phyloP scores from a whole-genome alignment of 148 eudicot species.

The Rhododendron vialii region DNA sequence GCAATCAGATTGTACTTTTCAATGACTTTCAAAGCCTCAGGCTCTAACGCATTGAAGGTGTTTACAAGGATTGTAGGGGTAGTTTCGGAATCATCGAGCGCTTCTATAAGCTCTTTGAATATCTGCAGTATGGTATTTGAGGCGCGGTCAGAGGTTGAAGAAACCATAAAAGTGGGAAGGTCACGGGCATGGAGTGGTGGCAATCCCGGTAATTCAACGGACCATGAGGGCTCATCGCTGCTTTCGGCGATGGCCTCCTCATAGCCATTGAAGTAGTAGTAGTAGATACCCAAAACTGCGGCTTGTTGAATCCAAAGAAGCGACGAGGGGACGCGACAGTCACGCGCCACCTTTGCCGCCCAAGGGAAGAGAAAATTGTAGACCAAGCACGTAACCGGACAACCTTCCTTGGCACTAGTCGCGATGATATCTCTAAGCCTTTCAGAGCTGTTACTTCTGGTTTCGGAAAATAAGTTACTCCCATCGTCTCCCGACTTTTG shows the following conservation, averaged over 20 bases:
- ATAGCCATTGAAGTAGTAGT: slow-evolving; percentile 30
- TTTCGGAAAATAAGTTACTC: slow-evolving; percentile 5
- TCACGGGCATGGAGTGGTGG: slow-evolving; percentile 26
- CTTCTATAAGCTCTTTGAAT: slow-evolving; percentile 24
- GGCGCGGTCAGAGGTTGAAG: slow-evolving; percentile 8
- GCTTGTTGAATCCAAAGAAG: slow-evolving; percentile 47
- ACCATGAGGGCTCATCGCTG: slow-evolving; percentile 28
- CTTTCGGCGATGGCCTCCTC: slow-evolving; percentile 13
- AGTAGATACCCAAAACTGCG: slow-evolving; percentile 27
- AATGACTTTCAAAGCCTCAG: too few relatives aligned
- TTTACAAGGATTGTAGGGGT: slow-evolving; percentile 20
- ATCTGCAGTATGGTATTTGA: slow-evolving; percentile 22
- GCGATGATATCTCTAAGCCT: slow-evolving; percentile 12
- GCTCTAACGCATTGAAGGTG: too few relatives aligned
- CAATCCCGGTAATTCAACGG: slow-evolving; percentile 4
- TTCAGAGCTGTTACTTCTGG: slow-evolving; percentile 16
- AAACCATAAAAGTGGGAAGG: slow-evolving; percentile 35
- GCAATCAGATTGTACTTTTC: too few relatives aligned
- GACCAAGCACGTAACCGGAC: slow-evolving; percentile 28
- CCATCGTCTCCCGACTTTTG: slow-evolving; percentile 11
- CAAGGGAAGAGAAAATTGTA: slow-evolving; percentile 31
- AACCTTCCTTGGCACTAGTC: slow-evolving; percentile 24
- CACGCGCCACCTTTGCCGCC: slow-evolving; percentile 41
- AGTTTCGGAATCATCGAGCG: slow-evolving; percentile 17
- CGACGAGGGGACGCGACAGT: slow-evolving; percentile 26